A percentile compares a stretch with the other conserved stretches of the same genome.
Conservation (phyloP, 805 yeast species). For the Metschnikowia anglica region DNA sequence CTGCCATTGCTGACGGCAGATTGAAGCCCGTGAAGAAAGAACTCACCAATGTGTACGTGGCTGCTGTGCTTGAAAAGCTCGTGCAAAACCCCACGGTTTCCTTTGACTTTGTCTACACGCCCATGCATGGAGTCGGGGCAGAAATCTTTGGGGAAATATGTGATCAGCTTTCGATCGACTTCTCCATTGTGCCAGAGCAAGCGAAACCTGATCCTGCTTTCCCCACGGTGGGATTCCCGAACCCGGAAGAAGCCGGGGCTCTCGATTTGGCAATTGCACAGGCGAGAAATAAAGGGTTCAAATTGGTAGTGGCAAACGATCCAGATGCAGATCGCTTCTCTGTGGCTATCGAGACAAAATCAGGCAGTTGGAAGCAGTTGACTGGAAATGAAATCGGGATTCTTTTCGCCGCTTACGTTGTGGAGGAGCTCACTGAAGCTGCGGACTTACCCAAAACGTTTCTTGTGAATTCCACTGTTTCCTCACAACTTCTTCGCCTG, state of each 20-base stretch:
- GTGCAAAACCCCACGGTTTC: slow-evolving; percentile 27
- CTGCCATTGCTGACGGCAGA: slow-evolving; percentile 23
- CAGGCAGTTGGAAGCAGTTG: slow-evolving; percentile 66
- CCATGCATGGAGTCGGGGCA: slow-evolving; percentile 93
- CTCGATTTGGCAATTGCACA: slow-evolving; percentile 62
- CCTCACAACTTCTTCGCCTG: slow-evolving; percentile 73
- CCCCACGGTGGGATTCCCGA: slow-evolving; percentile 85
- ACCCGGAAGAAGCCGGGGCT: slow-evolving; percentile 96
- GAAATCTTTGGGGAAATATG: slow-evolving; percentile 52
- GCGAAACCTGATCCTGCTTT: slow-evolving; percentile 78
- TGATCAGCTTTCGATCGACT: slow-evolving; percentile 34
- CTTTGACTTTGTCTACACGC: slow-evolving; percentile 74
- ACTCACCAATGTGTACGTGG: slow-evolving; percentile 43
- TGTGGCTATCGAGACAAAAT: slow-evolving; percentile 56
- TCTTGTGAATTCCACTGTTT: slow-evolving; percentile 85
- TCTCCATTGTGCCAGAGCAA: slow-evolving; percentile 60
- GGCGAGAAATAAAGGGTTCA: slow-evolving; percentile 53
- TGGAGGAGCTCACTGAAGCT: slow-evolving; percentile 33
- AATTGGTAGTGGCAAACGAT: slow-evolving; percentile 81
- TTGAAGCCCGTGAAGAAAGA: slow-evolving; percentile 45
- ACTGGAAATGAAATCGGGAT: slow-evolving; percentile 92
- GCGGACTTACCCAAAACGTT: slow-evolving; percentile 40
- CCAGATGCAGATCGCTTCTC: slow-evolving; percentile 97
- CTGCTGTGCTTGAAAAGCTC: slow-evolving; percentile 28
- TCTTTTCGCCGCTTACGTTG: slow-evolving; percentile 68